Evolutionary conservation across 2,329 filamentous ascomycete species (phyloP).

Genomic region (Coleophoma eucalyptorum): DNA sequence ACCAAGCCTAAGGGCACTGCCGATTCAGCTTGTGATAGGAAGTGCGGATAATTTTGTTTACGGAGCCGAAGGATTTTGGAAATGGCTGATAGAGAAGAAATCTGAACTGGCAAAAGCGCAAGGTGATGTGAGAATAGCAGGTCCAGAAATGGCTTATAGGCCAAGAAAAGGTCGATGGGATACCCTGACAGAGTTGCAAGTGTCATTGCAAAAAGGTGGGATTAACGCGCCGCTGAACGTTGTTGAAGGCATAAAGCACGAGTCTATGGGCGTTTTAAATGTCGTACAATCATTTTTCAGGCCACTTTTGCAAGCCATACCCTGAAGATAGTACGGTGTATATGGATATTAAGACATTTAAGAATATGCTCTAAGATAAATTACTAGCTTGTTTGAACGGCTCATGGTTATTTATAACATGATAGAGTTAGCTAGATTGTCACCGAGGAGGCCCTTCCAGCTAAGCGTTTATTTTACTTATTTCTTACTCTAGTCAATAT

Average conservation of each 20-base stretch:
- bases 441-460: too few relatives aligned
- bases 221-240: constrained; percentile 18
- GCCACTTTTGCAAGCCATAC: not conserved
- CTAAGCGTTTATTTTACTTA: too few relatives aligned
- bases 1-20: constrained; percentile 9
- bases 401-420: too few relatives aligned
- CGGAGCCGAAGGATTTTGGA: constrained; percentile 18
- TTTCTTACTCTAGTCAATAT: too few relatives aligned
- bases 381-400: too few relatives aligned
- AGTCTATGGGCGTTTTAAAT: constrained; percentile 2
- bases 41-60: constrained; percentile 13
- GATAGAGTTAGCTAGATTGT: too few relatives aligned
- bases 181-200: constrained; percentile 7
- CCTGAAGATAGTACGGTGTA: too few relatives aligned
- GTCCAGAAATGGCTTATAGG: not conserved
- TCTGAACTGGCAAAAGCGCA: constrained; percentile 8
- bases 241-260: constrained; percentile 19
- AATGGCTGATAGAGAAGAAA: constrained; percentile 9
- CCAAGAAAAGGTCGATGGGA: not conserved
- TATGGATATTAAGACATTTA: too few relatives aligned
- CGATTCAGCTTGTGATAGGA: constrained; percentile 20
- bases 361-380: too few relatives aligned
- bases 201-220: constrained; percentile 14
- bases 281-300: not conserved
- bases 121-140: not conserved